phyloP scores from a whole-genome alignment of 192 early-diverging fungal species.

The Coemansia interrupta region DNA sequence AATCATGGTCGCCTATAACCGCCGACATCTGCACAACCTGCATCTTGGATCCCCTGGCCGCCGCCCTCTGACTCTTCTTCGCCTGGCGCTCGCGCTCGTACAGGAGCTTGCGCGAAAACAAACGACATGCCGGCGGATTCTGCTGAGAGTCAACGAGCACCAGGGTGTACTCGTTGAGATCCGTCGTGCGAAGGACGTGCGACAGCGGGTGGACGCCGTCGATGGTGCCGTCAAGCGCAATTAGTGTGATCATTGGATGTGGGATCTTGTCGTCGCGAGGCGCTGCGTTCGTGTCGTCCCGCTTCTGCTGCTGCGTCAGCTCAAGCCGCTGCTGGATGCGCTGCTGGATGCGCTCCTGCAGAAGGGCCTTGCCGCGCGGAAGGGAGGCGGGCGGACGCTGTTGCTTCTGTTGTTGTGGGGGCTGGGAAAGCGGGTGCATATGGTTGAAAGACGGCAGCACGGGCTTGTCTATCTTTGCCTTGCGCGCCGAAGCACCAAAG shows the following conservation, averaged over 20 bases:
- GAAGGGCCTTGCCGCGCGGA: constrained; percentile 9
- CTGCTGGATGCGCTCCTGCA: constrained; percentile 11
- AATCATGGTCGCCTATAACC: constrained; percentile 24
- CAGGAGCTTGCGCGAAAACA: constrained; percentile 34
- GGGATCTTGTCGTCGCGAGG: constrained; percentile 39
- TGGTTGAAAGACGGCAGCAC: too few relatives aligned
- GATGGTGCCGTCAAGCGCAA: constrained; percentile 14
- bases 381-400: neutral
- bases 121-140: constrained; percentile 29
- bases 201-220: constrained; percentile 18
- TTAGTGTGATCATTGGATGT: constrained; percentile 23
- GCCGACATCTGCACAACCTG: constrained; percentile 19
- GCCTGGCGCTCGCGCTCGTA: constrained; percentile 36
- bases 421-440: too few relatives aligned
- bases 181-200: constrained; percentile 18
- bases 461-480: too few relatives aligned
- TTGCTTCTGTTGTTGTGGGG: too few relatives aligned
- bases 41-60: constrained; percentile 8
- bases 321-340: constrained; percentile 12
- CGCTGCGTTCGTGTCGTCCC: constrained; percentile 6
- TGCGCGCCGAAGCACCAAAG: too few relatives aligned
- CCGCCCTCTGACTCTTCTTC: constrained; percentile 12
- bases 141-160: constrained; percentile 21
- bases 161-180: constrained; percentile 22
- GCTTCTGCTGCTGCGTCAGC: constrained; percentile 1